Conservation (phyloP, 306 rosid species). For the Acacia confusa region DNA sequence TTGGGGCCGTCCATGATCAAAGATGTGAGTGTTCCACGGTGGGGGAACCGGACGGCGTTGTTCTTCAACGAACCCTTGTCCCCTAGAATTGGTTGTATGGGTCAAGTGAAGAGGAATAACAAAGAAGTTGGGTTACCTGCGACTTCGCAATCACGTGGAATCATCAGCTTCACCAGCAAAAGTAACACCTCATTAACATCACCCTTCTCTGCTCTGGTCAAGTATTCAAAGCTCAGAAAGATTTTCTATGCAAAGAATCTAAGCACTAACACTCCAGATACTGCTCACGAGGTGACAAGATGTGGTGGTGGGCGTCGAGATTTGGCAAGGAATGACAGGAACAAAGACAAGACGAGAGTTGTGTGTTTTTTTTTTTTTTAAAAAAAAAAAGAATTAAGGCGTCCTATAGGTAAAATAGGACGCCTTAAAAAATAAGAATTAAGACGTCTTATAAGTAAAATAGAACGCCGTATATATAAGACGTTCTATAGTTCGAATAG, state of each 20-base stretch:
- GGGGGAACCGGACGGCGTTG: constrained; percentile 27
- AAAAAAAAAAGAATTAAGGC: too few relatives aligned
- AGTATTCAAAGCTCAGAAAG: constrained; percentile 66
- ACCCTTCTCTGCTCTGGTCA: constrained; percentile 28
- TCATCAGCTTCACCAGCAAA: not conserved
- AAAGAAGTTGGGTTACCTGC: constrained; percentile 54
- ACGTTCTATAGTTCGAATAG: too few relatives aligned
- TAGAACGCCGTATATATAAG: too few relatives aligned
- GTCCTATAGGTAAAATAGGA: too few relatives aligned
- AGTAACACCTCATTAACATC: constrained; percentile 16
- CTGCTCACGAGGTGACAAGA: constrained; percentile 5
- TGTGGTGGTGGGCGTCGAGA: constrained; percentile 35
- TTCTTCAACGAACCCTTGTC: constrained; percentile 59
- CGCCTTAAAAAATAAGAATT: too few relatives aligned
- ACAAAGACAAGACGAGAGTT: constrained; percentile 30
- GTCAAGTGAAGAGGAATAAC: constrained; percentile 81
- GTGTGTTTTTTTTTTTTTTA: too few relatives aligned
- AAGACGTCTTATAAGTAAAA: too few relatives aligned
- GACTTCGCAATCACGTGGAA: constrained; percentile 12
- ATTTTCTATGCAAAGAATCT: constrained; percentile 65
- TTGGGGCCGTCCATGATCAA: constrained; percentile 57
- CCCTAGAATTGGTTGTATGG: constrained; percentile 81
- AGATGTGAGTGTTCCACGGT: constrained; percentile 52
- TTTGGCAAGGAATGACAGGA: constrained; percentile 4
- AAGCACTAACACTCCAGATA: constrained; percentile 21